Conservation (phyloP, 495 filamentous ascomycete species). For the Mytilinidion resinicola region DNA sequence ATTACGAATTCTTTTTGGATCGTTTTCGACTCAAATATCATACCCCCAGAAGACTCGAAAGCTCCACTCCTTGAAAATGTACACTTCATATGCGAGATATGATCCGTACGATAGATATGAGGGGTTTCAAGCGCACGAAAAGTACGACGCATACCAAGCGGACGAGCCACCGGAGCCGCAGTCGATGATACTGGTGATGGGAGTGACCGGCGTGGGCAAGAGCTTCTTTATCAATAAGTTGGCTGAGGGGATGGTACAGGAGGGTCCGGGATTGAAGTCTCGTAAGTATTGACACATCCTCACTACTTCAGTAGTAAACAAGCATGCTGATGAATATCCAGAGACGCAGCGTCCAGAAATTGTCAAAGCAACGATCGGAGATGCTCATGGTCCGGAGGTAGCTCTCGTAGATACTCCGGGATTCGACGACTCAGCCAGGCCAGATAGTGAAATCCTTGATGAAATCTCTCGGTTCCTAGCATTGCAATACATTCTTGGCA, state of each 20-base stretch:
- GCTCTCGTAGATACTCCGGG: not conserved
- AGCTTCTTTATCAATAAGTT: not conserved
- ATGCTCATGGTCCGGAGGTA: not conserved
- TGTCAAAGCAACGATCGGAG: not conserved
- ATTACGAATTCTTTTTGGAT: too few relatives aligned
- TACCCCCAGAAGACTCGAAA: too few relatives aligned
- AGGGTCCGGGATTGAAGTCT: not conserved
- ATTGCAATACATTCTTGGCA: not conserved
- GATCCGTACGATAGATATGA: too few relatives aligned
- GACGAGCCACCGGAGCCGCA: not conserved
- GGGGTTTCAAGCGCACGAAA: too few relatives aligned
- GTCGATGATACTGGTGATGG: constrained; percentile 1
- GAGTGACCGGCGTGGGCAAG: constrained; percentile 1
- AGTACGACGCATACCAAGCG: too few relatives aligned
- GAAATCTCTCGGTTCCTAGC: not conserved
- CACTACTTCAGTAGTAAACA: not conserved
- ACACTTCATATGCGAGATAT: too few relatives aligned
- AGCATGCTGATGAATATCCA: not conserved
- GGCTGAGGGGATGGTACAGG: not conserved
- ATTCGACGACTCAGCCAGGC: not conserved
- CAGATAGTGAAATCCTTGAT: not conserved
- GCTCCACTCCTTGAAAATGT: too few relatives aligned
- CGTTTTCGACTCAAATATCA: too few relatives aligned
- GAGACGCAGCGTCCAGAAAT: not conserved
- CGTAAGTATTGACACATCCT: not conserved